Base-by-base conservation (phyloP, 2,329 filamentous ascomycete species). In the Fusarium bactridioides region DNA sequence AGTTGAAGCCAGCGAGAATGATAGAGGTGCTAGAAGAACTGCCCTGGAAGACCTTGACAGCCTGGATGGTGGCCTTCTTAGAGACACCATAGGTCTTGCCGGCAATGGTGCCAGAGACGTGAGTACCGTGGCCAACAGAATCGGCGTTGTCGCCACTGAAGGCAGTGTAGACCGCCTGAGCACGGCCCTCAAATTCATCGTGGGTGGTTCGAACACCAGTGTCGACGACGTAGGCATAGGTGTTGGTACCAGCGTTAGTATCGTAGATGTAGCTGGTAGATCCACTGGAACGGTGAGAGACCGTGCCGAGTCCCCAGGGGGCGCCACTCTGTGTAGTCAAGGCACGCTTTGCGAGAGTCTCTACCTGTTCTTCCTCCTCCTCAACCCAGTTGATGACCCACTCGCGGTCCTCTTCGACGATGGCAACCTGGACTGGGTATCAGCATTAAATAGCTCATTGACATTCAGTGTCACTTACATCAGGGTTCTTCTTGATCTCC, bases 201-300 rank as follows among this genome's bases (percentile, higher is more conserved):
- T 92, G 90, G 10, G 84, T 82, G 27, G 82, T 80, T 51, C 81
- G 81, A 72, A 92, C 87, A 73, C 90, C 90, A 9, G 89, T 91
- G 79, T 92, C 90, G 51, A 92, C 85, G 27, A 92, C 80, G 78
- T 88, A 92, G 50, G 85, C 86, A 37, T 87, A 90, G 73, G 87
- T 87, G 41, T 84, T 85, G 50, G 58, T 51, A 16, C 77, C 76
- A 47, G 85, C 85, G 23, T 80, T 80, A 61, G 80, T 80, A 76
- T 89, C 86, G 69, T 87, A 89, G 54, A 85, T 78, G 77, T 89
- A 90, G 58, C 69, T 76, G 21, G 68, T 75, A 29, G 61, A 75
- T 41, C 77, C 79, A 2, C 59, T 59, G 2, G 57, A 29, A 35
- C 78, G 76, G 69, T 79, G 78, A 18, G 80, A 82, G 63, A 82